Percentiles rank a stretch among this genome's conserved stretches.
Evolutionary conservation across 352 stramenopile species (phyloP).

Genomic region (Globisporangium rhizosaccharum): DNA sequence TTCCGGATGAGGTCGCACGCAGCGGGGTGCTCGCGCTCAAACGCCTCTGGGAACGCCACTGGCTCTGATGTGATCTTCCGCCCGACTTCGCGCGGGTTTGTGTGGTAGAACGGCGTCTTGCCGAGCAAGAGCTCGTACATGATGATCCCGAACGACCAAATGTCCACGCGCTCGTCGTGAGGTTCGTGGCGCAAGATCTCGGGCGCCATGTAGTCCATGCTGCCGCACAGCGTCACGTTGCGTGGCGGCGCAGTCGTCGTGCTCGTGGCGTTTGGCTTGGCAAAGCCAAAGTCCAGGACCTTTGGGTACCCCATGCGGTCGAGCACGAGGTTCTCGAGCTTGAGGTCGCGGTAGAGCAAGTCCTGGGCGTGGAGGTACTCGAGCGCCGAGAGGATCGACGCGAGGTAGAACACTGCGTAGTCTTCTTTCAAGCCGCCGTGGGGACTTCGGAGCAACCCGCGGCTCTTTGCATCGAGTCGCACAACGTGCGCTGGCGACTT

Average conservation of each 20-base stretch:
- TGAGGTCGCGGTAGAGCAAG: constrained; percentile 87
- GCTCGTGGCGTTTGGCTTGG: constrained; percentile 46
- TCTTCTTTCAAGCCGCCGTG: constrained; percentile 50
- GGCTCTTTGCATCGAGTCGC: constrained; percentile 21
- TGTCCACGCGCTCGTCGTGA: constrained; percentile 68
- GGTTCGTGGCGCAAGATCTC: constrained; percentile 59
- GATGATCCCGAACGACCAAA: constrained; percentile 83
- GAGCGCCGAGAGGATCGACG: constrained; percentile 78
- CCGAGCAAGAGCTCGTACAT: constrained; percentile 86
- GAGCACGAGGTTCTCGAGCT: constrained; percentile 87
- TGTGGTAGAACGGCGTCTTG: constrained; percentile 83
- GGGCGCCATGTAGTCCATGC: constrained; percentile 80
- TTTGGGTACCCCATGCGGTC: constrained; percentile 87
- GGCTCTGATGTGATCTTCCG: constrained; percentile 61
- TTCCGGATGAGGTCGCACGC: constrained; percentile 52
- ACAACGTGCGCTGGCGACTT: background rate
- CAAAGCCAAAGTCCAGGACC: constrained; percentile 75
- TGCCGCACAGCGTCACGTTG: constrained; percentile 72
- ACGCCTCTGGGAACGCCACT: constrained; percentile 64
- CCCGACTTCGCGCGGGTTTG: constrained; percentile 73
- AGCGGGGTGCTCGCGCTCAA: constrained; percentile 44
- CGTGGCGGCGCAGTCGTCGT: constrained; percentile 24
- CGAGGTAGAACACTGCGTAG: constrained; percentile 85
- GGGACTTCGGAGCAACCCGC: constrained; percentile 37
- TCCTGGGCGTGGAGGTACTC: constrained; percentile 67